Conservation (phyloP, 257 asterid genomes). For the Solanum tarapatanum region DNA sequence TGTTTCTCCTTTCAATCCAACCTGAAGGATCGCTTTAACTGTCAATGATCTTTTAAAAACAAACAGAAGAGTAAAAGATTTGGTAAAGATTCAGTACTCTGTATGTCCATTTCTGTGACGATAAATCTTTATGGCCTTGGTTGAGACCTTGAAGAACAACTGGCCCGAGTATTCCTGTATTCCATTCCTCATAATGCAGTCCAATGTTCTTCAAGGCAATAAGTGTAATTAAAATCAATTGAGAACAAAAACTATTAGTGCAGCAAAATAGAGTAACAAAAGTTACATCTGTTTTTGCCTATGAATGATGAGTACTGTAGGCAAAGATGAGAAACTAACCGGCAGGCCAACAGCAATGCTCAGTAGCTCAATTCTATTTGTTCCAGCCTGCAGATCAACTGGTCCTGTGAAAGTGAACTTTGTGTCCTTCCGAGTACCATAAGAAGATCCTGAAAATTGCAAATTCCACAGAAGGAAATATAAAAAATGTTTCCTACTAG, state of each 20-base stretch:
- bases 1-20: slow-evolving; percentile 46
- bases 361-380: slow-evolving; percentile 38
- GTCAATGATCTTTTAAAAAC: background rate
- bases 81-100: slow-evolving; percentile 22
- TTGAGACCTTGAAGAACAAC: slow-evolving; percentile 42
- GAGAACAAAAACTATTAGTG: background rate
- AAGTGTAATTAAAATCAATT: background rate
- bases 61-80: background rate
- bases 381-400: slow-evolving; percentile 31
- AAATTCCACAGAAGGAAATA: background rate
- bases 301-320: background rate
- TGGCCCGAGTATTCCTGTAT: slow-evolving; percentile 38
- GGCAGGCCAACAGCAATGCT: slow-evolving; percentile 64
- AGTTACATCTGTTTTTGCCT: background rate
- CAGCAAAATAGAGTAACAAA: background rate
- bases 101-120: slow-evolving; percentile 57
- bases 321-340: slow-evolving; percentile 24
- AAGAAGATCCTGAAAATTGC: slow-evolving; percentile 36
- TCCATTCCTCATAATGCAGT: slow-evolving; percentile 44
- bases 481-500: background rate
- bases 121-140: slow-evolving; percentile 39
- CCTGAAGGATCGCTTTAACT: slow-evolving; percentile 6
- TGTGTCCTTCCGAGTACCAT: slow-evolving; percentile 30
- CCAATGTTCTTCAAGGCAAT: slow-evolving; percentile 33
- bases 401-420: slow-evolving; percentile 32